Percentiles rank a stretch among this genome's conserved stretches.
These are phyloP conservation scores for Pichia sp. DNA, from an alignment of 1,139 yeast species.

Conservation along the genomic window DNA sequence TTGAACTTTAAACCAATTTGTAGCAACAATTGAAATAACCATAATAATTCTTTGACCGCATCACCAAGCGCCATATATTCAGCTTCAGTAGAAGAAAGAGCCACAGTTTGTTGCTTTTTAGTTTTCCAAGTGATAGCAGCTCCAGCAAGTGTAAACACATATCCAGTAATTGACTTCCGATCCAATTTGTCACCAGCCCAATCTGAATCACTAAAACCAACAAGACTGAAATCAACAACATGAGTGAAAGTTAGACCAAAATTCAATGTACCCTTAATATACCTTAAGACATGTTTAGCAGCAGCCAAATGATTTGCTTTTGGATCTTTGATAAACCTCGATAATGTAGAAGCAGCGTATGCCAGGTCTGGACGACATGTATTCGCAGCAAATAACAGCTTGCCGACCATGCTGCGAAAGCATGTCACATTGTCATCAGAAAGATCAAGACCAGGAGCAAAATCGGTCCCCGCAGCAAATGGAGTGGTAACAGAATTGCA, in stretches of 20 bases:
- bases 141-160: too few relatives aligned
- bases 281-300: slow-evolving; percentile 2
- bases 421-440: background rate
- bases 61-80: slow-evolving; percentile 3
- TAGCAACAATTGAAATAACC: background rate
- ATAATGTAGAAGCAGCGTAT: background rate
- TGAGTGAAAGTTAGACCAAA: too few relatives aligned
- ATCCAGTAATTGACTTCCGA: too few relatives aligned
- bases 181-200: too few relatives aligned
- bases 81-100: slow-evolving; percentile 3
- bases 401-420: background rate
- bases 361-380: background rate
- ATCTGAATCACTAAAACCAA: too few relatives aligned
- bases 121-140: background rate
- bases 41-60: slow-evolving; percentile 2
- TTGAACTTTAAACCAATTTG: background rate
- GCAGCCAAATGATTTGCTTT: background rate
- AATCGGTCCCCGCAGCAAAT: background rate
- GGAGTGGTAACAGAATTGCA: background rate
- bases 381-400: background rate
- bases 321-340: background rate
- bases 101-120: slow-evolving; percentile 2
- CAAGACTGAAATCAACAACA: too few relatives aligned
- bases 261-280: too few relatives aligned
- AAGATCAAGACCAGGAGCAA: background rate